phyloP scores from a whole-genome alignment of 768 basidiomycete species.

The Trichaptum fuscoviolaceum region DNA sequence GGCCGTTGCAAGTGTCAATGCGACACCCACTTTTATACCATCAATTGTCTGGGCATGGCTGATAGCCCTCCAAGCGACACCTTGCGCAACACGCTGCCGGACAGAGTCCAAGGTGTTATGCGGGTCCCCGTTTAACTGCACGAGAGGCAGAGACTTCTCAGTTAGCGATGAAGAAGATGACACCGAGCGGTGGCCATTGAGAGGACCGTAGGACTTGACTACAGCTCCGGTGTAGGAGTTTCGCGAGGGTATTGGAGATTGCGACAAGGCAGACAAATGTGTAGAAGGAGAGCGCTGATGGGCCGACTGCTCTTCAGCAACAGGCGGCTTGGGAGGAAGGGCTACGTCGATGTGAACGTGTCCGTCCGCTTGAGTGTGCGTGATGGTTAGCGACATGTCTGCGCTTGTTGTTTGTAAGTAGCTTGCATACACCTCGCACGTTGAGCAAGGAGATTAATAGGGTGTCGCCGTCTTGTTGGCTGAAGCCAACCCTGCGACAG shows the following conservation, averaged over 20 bases:
- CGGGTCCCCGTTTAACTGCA: constrained; percentile 3
- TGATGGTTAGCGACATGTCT: background rate
- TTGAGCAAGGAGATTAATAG: background rate
- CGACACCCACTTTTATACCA: constrained; percentile 53
- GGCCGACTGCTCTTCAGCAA: background rate
- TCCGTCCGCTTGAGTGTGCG: background rate
- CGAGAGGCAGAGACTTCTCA: background rate
- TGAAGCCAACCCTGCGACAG: background rate
- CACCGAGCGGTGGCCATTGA: background rate
- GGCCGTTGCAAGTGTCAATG: constrained; percentile 38
- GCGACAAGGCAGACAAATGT: background rate
- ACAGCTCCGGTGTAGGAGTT: background rate
- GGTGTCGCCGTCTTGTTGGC: too few species aligned
- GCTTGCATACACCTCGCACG: too few species aligned
- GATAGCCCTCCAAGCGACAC: constrained; percentile 50
- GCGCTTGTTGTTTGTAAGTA: too few species aligned
- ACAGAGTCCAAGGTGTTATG: constrained; percentile 56
- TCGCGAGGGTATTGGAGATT: background rate
- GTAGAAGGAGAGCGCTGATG: background rate
- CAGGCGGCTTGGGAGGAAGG: background rate
- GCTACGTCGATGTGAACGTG: background rate
- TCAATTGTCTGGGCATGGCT: constrained; percentile 45
- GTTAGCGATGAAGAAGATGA: background rate
- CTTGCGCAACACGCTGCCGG: constrained; percentile 52
- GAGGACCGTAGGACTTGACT: background rate